Percentiles rank a stretch among this genome's conserved stretches.
Evolutionary conservation across 78 protist species (phyloP).

Genomic region (Pigoraptor vietnamica): DNA sequence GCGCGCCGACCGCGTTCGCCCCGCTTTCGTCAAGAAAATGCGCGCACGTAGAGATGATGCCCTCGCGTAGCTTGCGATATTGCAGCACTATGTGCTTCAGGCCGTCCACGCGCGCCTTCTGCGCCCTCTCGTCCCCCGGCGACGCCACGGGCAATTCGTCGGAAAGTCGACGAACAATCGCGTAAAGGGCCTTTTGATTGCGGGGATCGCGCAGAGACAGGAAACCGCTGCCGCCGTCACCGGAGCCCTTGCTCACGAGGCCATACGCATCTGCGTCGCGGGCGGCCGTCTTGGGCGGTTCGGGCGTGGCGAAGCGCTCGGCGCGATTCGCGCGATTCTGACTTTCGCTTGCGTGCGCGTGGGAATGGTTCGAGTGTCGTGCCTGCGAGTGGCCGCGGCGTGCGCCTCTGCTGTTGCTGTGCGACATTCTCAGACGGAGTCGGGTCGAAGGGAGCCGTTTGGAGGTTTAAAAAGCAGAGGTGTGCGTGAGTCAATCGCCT

Average conservation of each 20-base stretch:
- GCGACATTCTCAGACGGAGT: no score
- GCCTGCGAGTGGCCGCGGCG: no score
- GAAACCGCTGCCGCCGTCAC: not conserved
- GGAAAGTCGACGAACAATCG: not conserved
- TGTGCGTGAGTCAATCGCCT: no score
- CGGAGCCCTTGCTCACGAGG: not conserved
- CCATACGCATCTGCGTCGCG: not conserved
- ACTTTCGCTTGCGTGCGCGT: no score
- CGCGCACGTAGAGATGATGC: not conserved
- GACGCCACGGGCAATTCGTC: not conserved
- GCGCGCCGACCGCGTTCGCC: not conserved
- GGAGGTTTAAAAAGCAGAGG: no score
- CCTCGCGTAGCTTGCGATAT: not conserved
- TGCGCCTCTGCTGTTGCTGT: no score
- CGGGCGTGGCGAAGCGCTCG: no score
- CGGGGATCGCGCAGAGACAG: not conserved
- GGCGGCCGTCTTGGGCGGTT: no score
- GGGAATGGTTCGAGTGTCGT: no score
- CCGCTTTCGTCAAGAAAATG: not conserved
- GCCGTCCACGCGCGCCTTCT: not conserved
- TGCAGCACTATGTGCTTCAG: not conserved
- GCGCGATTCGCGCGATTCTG: no score
- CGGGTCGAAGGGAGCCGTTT: no score
- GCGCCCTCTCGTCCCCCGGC: not conserved
- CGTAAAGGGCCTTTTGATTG: not conserved